A percentile compares a stretch with the other conserved stretches of the same genome.
These are phyloP conservation scores for Termitomyces sp. DNA, from an alignment of 768 basidiomycete species.

Conservation along the genomic window DNA sequence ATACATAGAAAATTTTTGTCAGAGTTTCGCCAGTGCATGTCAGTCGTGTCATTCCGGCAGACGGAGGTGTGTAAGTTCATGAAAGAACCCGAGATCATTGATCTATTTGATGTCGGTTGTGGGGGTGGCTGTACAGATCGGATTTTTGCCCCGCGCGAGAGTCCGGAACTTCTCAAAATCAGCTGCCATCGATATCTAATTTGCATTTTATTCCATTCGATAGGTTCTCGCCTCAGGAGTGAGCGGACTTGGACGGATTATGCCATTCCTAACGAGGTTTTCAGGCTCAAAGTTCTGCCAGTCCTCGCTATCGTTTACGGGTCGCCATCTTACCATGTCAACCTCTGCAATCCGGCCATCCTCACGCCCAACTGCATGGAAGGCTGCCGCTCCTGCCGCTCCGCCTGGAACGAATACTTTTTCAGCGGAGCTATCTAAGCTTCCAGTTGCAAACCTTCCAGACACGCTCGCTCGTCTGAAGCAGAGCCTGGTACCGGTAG, in stretches of 20 bases:
- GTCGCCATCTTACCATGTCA: conserved; percentile 11
- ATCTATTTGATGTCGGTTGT: neutral
- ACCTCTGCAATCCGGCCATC: conserved; percentile 16
- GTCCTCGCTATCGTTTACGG: neutral
- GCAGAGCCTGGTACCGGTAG: conserved; percentile 66
- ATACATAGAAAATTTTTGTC: neutral
- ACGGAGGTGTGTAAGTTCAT: no score
- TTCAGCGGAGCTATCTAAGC: conserved; percentile 51
- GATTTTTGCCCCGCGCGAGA: neutral
- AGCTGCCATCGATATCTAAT: neutral
- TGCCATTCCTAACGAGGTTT: conserved; percentile 4
- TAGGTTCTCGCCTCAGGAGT: neutral
- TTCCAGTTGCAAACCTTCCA: conserved; percentile 71
- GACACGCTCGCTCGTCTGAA: conserved; percentile 67
- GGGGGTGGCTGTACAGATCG: neutral
- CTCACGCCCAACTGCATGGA: conserved; percentile 58
- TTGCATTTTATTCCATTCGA: neutral
- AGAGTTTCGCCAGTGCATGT: neutral
- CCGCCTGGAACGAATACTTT: conserved; percentile 54
- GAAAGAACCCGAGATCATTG: no score
- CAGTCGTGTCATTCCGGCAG: neutral
- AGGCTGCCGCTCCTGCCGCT: conserved; percentile 58
- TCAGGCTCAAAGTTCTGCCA: conserved; percentile 2
- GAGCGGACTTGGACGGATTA: neutral
- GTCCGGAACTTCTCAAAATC: conserved; percentile 2